These are phyloP conservation scores for Verruconis gallopava DNA, from an alignment of 2,329 filamentous ascomycete genomes.

Conservation along the genomic window DNA sequence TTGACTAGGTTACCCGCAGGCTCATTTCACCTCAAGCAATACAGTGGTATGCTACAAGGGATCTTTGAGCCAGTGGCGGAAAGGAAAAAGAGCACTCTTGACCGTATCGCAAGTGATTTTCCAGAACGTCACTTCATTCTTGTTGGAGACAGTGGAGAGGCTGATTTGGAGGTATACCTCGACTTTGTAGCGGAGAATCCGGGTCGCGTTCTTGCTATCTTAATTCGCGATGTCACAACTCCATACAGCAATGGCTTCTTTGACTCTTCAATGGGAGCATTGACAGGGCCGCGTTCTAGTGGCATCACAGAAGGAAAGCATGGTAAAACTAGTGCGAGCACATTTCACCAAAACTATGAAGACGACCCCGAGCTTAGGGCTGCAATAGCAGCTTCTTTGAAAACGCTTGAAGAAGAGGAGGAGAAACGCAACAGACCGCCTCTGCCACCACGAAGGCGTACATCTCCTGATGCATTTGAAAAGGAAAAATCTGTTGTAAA, in stretches of 20 bases:
- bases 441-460: slow-evolving; percentile 23
- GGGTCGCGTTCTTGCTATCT: slow-evolving; percentile 69
- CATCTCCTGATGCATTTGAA: slow-evolving; percentile 15
- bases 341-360: slow-evolving; percentile 18
- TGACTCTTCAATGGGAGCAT: slow-evolving; percentile 43
- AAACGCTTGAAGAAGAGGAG: slow-evolving; percentile 29
- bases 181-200: slow-evolving; percentile 80
- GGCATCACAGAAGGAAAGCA: slow-evolving; percentile 16
- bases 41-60: slow-evolving; percentile 91
- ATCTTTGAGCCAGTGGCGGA: slow-evolving; percentile 97
- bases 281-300: slow-evolving; percentile 20
- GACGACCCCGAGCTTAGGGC: slow-evolving; percentile 35
- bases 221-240: slow-evolving; percentile 92
- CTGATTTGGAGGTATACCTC: slow-evolving; percentile 92
- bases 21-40: slow-evolving; percentile 91
- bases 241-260: slow-evolving; percentile 62
- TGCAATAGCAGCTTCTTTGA: slow-evolving; percentile 35
- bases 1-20: slow-evolving; percentile 69
- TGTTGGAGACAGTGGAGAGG: slow-evolving; percentile 91
- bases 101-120: slow-evolving; percentile 78
- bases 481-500: too few species aligned
- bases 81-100: slow-evolving; percentile 77
- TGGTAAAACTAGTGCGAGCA: slow-evolving; percentile 11
- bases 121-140: slow-evolving; percentile 80
- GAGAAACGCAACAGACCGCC: slow-evolving; percentile 20